phyloP scores from a whole-genome alignment of 257 asterid genomes.

The Gynochthodes officinalis region DNA sequence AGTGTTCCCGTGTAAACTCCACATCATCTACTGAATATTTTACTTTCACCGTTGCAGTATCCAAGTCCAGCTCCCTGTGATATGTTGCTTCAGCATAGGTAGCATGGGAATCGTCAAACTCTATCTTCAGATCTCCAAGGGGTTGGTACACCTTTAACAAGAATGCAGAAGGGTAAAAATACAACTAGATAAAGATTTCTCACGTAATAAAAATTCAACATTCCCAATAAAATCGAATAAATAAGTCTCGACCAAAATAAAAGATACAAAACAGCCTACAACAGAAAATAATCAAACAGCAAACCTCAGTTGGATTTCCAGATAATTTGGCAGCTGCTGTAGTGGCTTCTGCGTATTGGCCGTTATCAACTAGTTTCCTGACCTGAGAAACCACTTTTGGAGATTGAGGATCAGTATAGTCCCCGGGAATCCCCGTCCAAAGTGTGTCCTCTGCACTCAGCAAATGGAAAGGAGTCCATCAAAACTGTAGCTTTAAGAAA shows the following conservation, averaged over 20 bases:
- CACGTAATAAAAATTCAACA: background rate
- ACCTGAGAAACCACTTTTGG: conserved; percentile 46
- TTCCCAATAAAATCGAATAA: background rate
- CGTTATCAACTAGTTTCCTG: conserved; percentile 56
- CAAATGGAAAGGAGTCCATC: conserved; percentile 6
- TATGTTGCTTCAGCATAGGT: conserved; percentile 43
- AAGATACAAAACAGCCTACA: background rate
- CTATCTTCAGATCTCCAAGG: conserved; percentile 71
- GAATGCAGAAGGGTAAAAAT: background rate
- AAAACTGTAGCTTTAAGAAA: background rate
- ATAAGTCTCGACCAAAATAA: background rate
- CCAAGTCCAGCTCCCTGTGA: conserved; percentile 67
- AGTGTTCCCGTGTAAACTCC: conserved; percentile 52
- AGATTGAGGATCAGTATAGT: conserved; percentile 48
- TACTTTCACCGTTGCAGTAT: conserved; percentile 69
- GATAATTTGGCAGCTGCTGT: conserved; percentile 46
- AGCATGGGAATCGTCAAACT: conserved; percentile 49
- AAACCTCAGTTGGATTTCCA: conserved; percentile 50
- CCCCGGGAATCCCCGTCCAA: conserved; percentile 75
- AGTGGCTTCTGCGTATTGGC: conserved; percentile 60
- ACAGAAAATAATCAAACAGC: conserved; percentile 16
- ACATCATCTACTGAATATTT: conserved; percentile 41
- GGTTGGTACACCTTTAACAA: conserved; percentile 67
- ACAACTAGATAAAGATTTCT: background rate
- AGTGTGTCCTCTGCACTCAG: conserved; percentile 68